Evolutionary conservation across 2,329 filamentous ascomycete species (phyloP).

Genomic region (Venturia pyrina): DNA sequence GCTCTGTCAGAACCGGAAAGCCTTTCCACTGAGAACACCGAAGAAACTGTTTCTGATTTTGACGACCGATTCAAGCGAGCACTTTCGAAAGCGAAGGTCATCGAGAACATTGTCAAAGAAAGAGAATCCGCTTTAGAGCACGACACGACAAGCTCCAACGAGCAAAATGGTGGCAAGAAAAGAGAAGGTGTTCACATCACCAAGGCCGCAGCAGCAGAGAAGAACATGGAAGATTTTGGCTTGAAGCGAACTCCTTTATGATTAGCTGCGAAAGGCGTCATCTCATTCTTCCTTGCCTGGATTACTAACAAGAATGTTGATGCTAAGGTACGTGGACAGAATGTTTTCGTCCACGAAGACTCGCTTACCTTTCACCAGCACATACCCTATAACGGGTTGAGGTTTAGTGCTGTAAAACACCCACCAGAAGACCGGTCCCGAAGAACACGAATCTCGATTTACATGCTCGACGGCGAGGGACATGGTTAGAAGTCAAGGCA

Average conservation of each 20-base stretch:
- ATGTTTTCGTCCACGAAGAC: not conserved
- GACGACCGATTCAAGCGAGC: constrained; percentile 82
- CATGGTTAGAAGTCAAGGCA: too few relatives aligned
- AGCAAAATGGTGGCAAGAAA: constrained; percentile 17
- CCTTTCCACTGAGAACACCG: constrained; percentile 69
- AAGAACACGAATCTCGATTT: not conserved
- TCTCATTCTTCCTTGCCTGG: not conserved
- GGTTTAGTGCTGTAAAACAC: not conserved
- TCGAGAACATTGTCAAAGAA: constrained; percentile 57
- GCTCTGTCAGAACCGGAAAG: constrained; percentile 70
- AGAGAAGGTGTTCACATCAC: not conserved
- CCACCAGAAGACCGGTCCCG: not conserved
- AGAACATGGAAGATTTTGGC: constrained; percentile 29
- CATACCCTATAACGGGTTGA: not conserved
- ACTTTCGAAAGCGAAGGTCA: constrained; percentile 71
- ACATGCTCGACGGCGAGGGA: not conserved
- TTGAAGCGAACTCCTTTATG: constrained; percentile 3
- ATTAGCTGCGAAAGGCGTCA: not conserved
- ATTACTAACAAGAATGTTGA: not conserved
- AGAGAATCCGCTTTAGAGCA: not conserved
- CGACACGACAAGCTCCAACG: constrained; percentile 20
- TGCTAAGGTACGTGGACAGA: not conserved
- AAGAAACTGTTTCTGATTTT: constrained; percentile 83
- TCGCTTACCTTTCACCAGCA: not conserved
- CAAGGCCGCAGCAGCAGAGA: constrained; percentile 19